Base-by-base conservation (phyloP, 495 filamentous ascomycete genomes). In the Pseudomonodictys pantanalensis region DNA sequence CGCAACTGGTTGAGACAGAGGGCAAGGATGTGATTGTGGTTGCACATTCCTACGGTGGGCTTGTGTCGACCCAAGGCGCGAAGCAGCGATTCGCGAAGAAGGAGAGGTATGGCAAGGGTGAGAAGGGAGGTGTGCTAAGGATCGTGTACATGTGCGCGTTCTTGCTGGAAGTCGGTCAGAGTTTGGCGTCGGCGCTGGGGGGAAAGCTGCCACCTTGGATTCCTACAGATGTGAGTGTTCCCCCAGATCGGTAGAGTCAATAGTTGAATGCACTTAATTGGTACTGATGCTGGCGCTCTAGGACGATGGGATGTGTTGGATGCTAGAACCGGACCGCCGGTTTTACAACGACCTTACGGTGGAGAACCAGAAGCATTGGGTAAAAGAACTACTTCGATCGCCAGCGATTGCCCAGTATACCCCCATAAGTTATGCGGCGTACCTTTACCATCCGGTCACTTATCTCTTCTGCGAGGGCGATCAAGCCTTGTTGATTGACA, bases 81-180 rank as follows among this genome's bases (percentile, higher is more conserved):
- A 24, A 49, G 6, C 24, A 49, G 24, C 18, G 10, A 10, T 49
- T 49, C 18, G 23, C 12, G 7, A 24, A 7, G 20, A 23, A 49
- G 22, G 45, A 49, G 23, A 8, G 45, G 29, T 8, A 10, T 10
- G 9, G 9, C 18, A 10, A 49, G 9, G 45, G 45, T 10, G 9
- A 49, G 24, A 24, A 49, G 12, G 45, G 45, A 9, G 45, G 45
- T 9, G 18, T 49, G 18, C 9, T 49, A 10, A 23, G 24, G 20
- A 6, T 49, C 18, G 45, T 49, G 45, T 49, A 49, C 45, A 24
- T 49, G 45, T 49, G 45, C 23, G 45, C 45, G 9, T 49, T 49
- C 23, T 10, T 49, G 5, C 8, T 49, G 18, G 18, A 17, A 18
- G 6, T 49, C 6, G 45, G 45, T 10, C 8, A 25, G 9, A 49